These are phyloP conservation scores for Populus tomentosa DNA, from an alignment of 441 rosid species.

Conservation along the genomic window DNA sequence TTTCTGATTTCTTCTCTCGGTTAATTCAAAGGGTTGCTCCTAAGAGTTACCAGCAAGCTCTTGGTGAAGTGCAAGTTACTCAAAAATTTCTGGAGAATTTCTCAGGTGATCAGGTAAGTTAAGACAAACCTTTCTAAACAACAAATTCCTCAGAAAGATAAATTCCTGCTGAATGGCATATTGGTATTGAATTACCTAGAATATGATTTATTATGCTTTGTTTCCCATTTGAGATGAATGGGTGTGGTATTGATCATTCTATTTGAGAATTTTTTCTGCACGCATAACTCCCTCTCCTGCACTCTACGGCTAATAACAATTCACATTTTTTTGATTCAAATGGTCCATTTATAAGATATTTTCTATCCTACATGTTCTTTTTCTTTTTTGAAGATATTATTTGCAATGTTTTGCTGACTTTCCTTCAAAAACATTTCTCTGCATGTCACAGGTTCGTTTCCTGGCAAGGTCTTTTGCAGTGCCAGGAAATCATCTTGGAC, in stretches of 20 bases:
- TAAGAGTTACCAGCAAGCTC: conserved; percentile 93
- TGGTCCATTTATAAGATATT: conserved; percentile 1
- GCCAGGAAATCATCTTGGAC: conserved; percentile 96
- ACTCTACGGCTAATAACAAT: neutral
- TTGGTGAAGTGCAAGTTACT: conserved; percentile 83
- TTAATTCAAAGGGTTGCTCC: conserved; percentile 93
- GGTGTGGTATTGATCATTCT: neutral
- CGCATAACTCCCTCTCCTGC: neutral
- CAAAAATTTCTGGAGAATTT: conserved; percentile 87
- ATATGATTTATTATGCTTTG: neutral
- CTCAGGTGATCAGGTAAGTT: conserved; percentile 85
- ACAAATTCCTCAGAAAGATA: neutral
- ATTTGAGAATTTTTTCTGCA: neutral
- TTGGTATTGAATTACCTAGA: neutral
- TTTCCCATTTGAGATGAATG: conserved; percentile 11
- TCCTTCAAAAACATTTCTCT: neutral
- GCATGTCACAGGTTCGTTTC: conserved; percentile 68
- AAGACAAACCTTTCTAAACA: conserved; percentile 4
- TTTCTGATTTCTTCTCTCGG: conserved; percentile 76
- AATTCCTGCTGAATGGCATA: neutral
- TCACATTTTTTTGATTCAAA: conserved; percentile 1
- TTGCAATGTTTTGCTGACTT: neutral
- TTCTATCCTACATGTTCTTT: neutral
- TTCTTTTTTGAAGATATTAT: neutral
- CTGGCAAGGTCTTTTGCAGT: conserved; percentile 85